phyloP scores from a whole-genome alignment of 306 rosid species.

The Trifolium repens region DNA sequence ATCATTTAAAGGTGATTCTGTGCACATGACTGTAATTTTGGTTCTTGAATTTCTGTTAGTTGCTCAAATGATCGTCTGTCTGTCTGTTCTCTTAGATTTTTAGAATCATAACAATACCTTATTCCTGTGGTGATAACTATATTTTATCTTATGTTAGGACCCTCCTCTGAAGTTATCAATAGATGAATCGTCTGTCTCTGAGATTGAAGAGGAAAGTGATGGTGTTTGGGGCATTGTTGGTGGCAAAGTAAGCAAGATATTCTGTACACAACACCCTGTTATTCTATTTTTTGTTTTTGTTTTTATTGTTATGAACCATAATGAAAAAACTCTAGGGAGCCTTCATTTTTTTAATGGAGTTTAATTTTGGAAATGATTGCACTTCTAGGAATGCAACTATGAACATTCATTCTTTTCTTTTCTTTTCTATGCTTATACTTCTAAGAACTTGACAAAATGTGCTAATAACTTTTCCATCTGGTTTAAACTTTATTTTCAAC shows the following conservation, averaged over 20 bases:
- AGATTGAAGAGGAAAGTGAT: conserved; percentile 76
- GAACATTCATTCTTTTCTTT: conserved; percentile 3
- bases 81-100: conserved; percentile 15
- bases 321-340: conserved; percentile 19
- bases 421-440: conserved; percentile 19
- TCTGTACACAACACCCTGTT: conserved; percentile 35
- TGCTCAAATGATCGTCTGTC: conserved; percentile 21
- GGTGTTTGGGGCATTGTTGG: conserved; percentile 95
- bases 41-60: conserved; percentile 28
- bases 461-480: conserved; percentile 28
- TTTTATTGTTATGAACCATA: conserved; percentile 25
- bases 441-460: conserved; percentile 23
- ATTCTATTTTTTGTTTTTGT: background rate
- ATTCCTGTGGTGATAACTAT: conserved; percentile 39
- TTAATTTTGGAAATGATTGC: conserved; percentile 26
- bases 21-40: conserved; percentile 16
- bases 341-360: conserved; percentile 28
- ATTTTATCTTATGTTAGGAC: conserved; percentile 59
- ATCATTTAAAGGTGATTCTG: conserved; percentile 59
- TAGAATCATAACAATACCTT: conserved; percentile 13
- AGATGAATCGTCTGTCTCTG: conserved; percentile 77
- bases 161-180: conserved; percentile 78
- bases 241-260: conserved; percentile 76
- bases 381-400: background rate
- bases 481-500: conserved; percentile 32